Evolutionary conservation across 2,329 filamentous ascomycete species (phyloP).

Genomic region (Colletotrichum sp.): DNA sequence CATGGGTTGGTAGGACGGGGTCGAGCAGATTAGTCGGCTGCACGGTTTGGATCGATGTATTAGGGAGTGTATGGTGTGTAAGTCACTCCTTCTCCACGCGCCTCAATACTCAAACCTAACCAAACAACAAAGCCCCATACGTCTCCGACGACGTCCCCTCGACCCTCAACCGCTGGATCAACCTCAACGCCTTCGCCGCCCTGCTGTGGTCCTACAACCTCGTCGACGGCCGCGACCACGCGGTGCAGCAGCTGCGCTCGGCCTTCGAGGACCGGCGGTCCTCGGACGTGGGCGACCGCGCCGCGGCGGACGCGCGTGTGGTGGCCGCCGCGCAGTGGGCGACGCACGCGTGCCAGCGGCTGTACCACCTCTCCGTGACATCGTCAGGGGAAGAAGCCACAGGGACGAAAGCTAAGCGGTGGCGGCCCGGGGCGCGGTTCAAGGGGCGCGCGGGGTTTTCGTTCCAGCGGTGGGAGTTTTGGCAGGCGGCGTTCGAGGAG

Average conservation of each 20-base stretch:
- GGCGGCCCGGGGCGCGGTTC: slow-evolving; percentile 2
- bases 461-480: slow-evolving; percentile 19
- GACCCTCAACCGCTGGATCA: slow-evolving; percentile 7
- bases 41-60: not conserved
- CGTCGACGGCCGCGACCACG: slow-evolving; percentile 15
- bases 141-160: not conserved
- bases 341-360: slow-evolving; percentile 5
- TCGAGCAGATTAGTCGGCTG: slow-evolving; percentile 10
- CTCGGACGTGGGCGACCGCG: not conserved
- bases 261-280: slow-evolving; percentile 19
- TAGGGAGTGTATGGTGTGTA: slow-evolving; percentile 6
- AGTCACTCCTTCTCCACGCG: not conserved
- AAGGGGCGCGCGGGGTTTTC: slow-evolving; percentile 9
- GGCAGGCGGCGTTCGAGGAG: slow-evolving; percentile 18
- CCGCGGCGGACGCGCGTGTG: slow-evolving; percentile 6
- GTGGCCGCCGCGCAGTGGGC: slow-evolving; percentile 18
- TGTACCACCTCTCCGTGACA: slow-evolving; percentile 17
- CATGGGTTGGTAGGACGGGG: not conserved
- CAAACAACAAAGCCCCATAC: not conserved
- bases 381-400: not conserved
- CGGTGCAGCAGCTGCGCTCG: slow-evolving; percentile 16
- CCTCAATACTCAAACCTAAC: not conserved
- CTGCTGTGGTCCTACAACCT: slow-evolving; percentile 22
- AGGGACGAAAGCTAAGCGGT: not conserved
- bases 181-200: slow-evolving; percentile 19